Conservation (phyloP, 1,284 basidiomycete genomes). For the Trametes versicolor region DNA sequence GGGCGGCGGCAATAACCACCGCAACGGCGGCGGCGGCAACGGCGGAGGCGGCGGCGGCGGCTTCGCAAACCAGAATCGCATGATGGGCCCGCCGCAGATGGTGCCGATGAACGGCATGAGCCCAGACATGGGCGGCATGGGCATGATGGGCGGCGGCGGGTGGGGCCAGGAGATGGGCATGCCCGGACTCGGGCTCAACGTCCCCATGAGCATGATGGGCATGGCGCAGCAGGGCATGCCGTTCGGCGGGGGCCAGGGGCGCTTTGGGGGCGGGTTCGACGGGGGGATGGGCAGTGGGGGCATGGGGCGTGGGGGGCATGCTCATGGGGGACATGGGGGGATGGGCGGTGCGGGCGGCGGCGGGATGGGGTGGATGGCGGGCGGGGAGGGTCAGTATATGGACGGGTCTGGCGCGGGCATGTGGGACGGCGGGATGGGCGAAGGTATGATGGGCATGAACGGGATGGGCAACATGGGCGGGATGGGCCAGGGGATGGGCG, state of each 20-base stretch:
- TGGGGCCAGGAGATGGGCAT: constrained; percentile 39
- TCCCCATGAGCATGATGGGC: constrained; percentile 34
- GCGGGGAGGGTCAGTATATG: constrained; percentile 38
- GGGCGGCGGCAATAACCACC: constrained; percentile 2
- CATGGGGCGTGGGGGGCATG: constrained; percentile 14
- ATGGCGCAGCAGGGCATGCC: constrained; percentile 38
- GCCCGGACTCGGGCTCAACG: constrained; percentile 28
- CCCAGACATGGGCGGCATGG: constrained; percentile 38
- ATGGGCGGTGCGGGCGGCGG: constrained; percentile 25
- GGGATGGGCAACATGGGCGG: constrained; percentile 54
- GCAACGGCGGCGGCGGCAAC: too few relatives aligned
- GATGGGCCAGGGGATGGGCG: constrained; percentile 45
- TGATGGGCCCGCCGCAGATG: constrained; percentile 59
- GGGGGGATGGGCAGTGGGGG: constrained; percentile 42
- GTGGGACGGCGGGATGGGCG: constrained; percentile 41
- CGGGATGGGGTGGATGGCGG: constrained; percentile 43
- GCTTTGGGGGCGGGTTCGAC: constrained; percentile 28
- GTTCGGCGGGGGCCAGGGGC: constrained; percentile 25
- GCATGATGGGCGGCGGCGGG: constrained; percentile 38
- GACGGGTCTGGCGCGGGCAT: constrained; percentile 34
- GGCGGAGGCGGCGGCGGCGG: constrained; percentile 10
- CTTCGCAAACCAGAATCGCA: constrained; percentile 39
- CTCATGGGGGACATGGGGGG: constrained; percentile 5
- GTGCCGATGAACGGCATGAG: constrained; percentile 46
- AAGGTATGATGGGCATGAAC: constrained; percentile 45